These are phyloP conservation scores for Salix purpurea DNA, from an alignment of 345 rosid species.

Conservation along the genomic window DNA sequence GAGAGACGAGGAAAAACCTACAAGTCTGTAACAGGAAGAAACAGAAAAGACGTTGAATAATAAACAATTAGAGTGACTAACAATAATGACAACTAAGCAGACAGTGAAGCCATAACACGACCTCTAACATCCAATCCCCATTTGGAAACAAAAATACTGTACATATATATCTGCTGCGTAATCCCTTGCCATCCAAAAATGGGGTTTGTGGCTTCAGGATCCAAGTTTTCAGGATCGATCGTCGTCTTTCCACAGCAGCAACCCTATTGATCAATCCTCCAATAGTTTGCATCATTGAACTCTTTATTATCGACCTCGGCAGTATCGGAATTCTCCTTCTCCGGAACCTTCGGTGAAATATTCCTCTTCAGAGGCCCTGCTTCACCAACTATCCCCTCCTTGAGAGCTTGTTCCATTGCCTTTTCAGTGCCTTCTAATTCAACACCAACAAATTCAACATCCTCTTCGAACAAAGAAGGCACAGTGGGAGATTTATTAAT, in stretches of 20 bases:
- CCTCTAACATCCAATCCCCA: slow-evolving; percentile 31
- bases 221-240: slow-evolving; percentile 11
- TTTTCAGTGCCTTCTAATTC: slow-evolving; percentile 85
- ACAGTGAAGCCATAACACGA: slow-evolving; percentile 29
- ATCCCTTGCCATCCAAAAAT: slow-evolving; percentile 21
- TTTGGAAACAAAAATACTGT: slow-evolving; percentile 45
- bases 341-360: slow-evolving; percentile 41
- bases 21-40: slow-evolving; percentile 10
- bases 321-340: slow-evolving; percentile 52
- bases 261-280: slow-evolving; percentile 95
- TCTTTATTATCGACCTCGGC: slow-evolving; percentile 59
- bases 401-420: slow-evolving; percentile 92
- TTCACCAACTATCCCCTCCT: slow-evolving; percentile 92
- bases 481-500: slow-evolving; percentile 40
- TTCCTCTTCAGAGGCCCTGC: slow-evolving; percentile 81
- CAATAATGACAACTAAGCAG: slow-evolving; percentile 18
- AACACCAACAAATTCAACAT: slow-evolving; percentile 91
- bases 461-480: slow-evolving; percentile 85
- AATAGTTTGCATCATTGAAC: slow-evolving; percentile 85
- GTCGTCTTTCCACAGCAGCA: slow-evolving; percentile 61
- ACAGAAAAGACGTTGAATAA: slow-evolving; percentile 31
- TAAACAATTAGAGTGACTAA: slow-evolving; percentile 21
- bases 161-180: slow-evolving; percentile 30
- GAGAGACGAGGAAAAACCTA: slow-evolving; percentile 13
- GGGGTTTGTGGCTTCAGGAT: slow-evolving; percentile 12